These are phyloP conservation scores for Groenewaldozyma tartarivorans DNA, from an alignment of 805 yeast genomes.

Conservation along the genomic window DNA sequence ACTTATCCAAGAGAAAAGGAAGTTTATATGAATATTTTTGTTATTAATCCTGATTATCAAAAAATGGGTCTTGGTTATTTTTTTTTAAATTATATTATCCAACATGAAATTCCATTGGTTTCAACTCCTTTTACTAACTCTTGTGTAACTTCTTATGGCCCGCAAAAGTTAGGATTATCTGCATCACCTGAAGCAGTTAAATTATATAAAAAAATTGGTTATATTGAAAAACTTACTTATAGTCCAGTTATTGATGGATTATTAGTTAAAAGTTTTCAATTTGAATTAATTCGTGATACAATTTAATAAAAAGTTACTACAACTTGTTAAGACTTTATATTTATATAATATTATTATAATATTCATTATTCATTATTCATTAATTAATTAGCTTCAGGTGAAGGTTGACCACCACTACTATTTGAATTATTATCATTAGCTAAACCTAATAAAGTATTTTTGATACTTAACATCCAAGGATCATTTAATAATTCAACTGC, in stretches of 20 bases:
- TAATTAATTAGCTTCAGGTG: no score
- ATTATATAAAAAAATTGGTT: slow-evolving; percentile 11
- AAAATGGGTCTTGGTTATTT: slow-evolving; percentile 12
- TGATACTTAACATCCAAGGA: slow-evolving; percentile 59
- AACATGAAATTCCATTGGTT: slow-evolving; percentile 5
- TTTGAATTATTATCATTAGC: neutral
- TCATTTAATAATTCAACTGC: slow-evolving; percentile 83
- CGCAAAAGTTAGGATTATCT: slow-evolving; percentile 10
- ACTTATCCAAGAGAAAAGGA: slow-evolving; percentile 5
- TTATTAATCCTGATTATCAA: slow-evolving; percentile 8
- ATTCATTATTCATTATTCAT: no score
- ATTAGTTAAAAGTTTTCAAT: neutral
- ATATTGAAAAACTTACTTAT: slow-evolving; percentile 1
- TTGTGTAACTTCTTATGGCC: slow-evolving; percentile 5
- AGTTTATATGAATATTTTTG: slow-evolving; percentile 9
- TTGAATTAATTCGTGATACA: neutral
- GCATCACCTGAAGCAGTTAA: slow-evolving; percentile 10
- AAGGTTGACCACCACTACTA: no score
- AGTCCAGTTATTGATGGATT: neutral
- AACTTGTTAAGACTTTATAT: neutral
- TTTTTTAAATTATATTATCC: slow-evolving; percentile 6
- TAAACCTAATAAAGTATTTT: slow-evolving; percentile 12
- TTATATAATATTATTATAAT: no score
- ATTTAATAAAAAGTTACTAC: neutral
- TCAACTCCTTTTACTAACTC: slow-evolving; percentile 2